Conservation (phyloP, 352 stramenopile species). For the Albugo candida region DNA sequence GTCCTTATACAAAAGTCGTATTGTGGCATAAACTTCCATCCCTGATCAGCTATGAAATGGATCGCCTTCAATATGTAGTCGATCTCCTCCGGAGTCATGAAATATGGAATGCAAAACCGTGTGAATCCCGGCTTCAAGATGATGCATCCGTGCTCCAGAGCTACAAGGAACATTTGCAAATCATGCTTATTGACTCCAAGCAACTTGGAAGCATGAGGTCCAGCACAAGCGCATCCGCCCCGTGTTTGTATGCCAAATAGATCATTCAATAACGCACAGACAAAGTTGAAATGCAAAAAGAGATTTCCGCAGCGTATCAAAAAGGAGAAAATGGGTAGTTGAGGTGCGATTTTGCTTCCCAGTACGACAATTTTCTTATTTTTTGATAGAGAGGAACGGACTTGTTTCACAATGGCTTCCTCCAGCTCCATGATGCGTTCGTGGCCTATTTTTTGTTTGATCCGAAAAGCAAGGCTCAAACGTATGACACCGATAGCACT, state of each 20-base stretch:
- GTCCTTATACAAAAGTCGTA: constrained; percentile 91
- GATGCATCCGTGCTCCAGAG: constrained; percentile 76
- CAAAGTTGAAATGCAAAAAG: constrained; percentile 97
- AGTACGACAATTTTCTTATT: constrained; percentile 78
- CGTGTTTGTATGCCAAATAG: constrained; percentile 91
- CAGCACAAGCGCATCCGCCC: constrained; percentile 23
- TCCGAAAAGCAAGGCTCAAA: constrained; percentile 79
- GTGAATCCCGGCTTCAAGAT: constrained; percentile 89
- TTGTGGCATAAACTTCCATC: constrained; percentile 84
- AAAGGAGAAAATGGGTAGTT: constrained; percentile 90
- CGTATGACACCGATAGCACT: constrained; percentile 88
- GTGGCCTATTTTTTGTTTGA: constrained; percentile 63
- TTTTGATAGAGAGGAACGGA: constrained; percentile 18
- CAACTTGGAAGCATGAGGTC: constrained; percentile 83
- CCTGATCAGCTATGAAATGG: constrained; percentile 85
- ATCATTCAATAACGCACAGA: constrained; percentile 94
- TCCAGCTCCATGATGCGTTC: constrained; percentile 37
- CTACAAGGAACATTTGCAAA: constrained; percentile 54
- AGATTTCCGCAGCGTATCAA: constrained; percentile 67
- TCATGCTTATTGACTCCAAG: constrained; percentile 72
- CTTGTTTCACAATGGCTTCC: constrained; percentile 13
- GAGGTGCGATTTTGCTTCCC: constrained; percentile 22
- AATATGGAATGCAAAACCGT: constrained; percentile 84
- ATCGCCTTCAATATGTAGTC: constrained; percentile 88
- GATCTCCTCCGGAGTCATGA: constrained; percentile 57